phyloP scores from a whole-genome alignment of 768 basidiomycete species.

The Tylopilus felleus region DNA sequence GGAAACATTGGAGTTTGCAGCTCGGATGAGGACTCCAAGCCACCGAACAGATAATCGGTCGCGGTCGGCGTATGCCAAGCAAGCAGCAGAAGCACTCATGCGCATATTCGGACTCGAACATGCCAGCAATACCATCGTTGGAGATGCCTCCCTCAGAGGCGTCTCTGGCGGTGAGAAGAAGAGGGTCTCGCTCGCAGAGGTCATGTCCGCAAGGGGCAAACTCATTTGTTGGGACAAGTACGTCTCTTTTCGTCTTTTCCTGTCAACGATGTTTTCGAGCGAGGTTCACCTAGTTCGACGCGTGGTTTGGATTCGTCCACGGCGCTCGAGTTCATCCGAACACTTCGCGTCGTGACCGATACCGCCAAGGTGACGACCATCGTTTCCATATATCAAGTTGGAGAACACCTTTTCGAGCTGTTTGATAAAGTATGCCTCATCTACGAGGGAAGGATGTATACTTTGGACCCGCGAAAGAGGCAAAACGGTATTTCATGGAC shows the following conservation, averaged over 20 bases:
- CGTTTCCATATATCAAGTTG: slow-evolving; percentile 85
- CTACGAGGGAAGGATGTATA: slow-evolving; percentile 58
- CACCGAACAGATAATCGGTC: slow-evolving; percentile 16
- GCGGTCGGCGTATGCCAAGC: slow-evolving; percentile 30
- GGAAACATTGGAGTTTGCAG: slow-evolving; percentile 49
- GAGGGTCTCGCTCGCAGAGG: slow-evolving; percentile 49
- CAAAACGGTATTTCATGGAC: slow-evolving; percentile 55
- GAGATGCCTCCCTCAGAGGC: slow-evolving; percentile 73
- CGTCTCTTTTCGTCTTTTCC: slow-evolving; percentile 9
- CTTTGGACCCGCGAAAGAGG: slow-evolving; percentile 53
- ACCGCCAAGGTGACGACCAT: slow-evolving; percentile 54
- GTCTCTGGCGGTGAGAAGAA: slow-evolving; percentile 80
- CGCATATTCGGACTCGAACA: slow-evolving; percentile 77
- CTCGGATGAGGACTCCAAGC: slow-evolving; percentile 45
- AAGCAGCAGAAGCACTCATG: slow-evolving; percentile 46
- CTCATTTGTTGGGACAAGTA: slow-evolving; percentile 80
- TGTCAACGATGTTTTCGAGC: background rate
- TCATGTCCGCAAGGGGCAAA: slow-evolving; percentile 56
- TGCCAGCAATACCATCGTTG: slow-evolving; percentile 69
- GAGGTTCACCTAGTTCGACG: slow-evolving; percentile 47
- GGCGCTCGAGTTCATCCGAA: slow-evolving; percentile 68
- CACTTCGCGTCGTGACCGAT: slow-evolving; percentile 63
- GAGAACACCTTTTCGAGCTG: slow-evolving; percentile 57
- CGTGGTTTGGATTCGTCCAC: slow-evolving; percentile 66
- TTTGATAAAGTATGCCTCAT: slow-evolving; percentile 64